Evolutionary conservation across 2,329 filamentous ascomycete genomes (phyloP), one percentile per base, ranked within the genome.

Genomic region (Colletotrichum aenigma): DNA sequence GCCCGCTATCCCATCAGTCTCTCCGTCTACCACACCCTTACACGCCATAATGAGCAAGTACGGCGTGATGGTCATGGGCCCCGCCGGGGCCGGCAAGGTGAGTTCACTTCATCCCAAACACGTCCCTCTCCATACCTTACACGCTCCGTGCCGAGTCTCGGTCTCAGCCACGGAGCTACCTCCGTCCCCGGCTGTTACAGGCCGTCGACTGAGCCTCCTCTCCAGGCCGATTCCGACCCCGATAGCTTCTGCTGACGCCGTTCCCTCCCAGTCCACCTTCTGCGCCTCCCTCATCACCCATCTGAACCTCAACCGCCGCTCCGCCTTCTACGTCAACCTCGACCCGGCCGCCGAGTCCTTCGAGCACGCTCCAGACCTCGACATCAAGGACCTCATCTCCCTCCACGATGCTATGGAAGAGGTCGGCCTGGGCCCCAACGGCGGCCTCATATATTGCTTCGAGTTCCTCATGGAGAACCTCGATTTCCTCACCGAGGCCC

Each of bases 351-450:
- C 97, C 83, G 96, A 98, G 86, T 90, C 93, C 65, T 98, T 99
- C 85, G 93, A 94, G 81, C 98, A 98, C 86, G 90, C 95, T 79
- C 97, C 96, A 26, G 96, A 98, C 84, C 92, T 98, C 81, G 96
- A 98, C 85, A 98, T 98, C 89, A 96, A 96, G 84, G 96, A 98
- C 81, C 91, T 98, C 77, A 98, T 98, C 85, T 95, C 94, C 15
- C 92, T 98, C 77, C 94, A 97, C 82, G 96, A 98, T 90, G 96
- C 97, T 79, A 98, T 98, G 96, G 96, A 98, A 81, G 96, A 98
- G 85, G 93, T 98, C 88, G 92, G 93, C 43, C 90, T 98, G 13
- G 96, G 96, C 7, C 96, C 96, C 75, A 98, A 98, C 82, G 96
- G 96, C 77, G 96, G 96, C 13, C 89, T 98, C 66, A 96, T 98